Base-by-base conservation (phyloP, 2,329 filamentous ascomycete species). In the Aspergillus cejpii region DNA sequence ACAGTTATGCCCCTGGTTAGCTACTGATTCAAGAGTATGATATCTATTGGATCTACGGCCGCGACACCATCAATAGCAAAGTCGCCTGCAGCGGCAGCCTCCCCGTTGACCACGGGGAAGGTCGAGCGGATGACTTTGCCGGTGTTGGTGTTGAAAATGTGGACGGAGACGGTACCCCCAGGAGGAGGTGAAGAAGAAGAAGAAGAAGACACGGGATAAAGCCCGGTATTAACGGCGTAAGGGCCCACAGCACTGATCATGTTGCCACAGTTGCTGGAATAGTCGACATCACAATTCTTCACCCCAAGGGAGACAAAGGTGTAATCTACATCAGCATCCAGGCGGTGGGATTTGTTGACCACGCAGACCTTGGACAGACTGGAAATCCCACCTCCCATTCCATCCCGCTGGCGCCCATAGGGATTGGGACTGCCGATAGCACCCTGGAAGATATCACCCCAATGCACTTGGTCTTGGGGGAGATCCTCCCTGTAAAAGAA, bases 201-300 rank as follows among this genome's bases (percentile, higher is more conserved):
- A n/a, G n/a, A n/a, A n/a, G n/a, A n/a, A 0, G 33, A 10, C 5
- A 51, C 23, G 0, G 46, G 11, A 45, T 79, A 64, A 1, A 83
- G 50, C 2, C 75, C 70, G 19, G 72, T 62, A 66, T 87, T 66
- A 59, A 81, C 68, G 2, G 79, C 80, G 57, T 78, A 82, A 0
- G 84, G 83, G 0, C 83, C 85, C 37, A 87, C 75, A 0, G 79
- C 75, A 31, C 77, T 74, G 5, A 73, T 79, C 81, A 88, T 84
- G 60, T 87, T 87, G n/a, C 84, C 84, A 59, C 84, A 87, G 55
- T 87, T 88, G 19, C 83, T 80, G 0, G 80, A 79, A 55, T 79
- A 75, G 56, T 87, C 84, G 2, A 88, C 72, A 24, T 70, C 65
- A 3, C 69, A 68, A 53, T 82, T 74, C 41, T 76, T 75, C 43